Evolutionary conservation across 1,284 basidiomycete species (phyloP), one percentile per base, ranked within the genome.

Genomic region (Papiliotrema laurentii): DNA sequence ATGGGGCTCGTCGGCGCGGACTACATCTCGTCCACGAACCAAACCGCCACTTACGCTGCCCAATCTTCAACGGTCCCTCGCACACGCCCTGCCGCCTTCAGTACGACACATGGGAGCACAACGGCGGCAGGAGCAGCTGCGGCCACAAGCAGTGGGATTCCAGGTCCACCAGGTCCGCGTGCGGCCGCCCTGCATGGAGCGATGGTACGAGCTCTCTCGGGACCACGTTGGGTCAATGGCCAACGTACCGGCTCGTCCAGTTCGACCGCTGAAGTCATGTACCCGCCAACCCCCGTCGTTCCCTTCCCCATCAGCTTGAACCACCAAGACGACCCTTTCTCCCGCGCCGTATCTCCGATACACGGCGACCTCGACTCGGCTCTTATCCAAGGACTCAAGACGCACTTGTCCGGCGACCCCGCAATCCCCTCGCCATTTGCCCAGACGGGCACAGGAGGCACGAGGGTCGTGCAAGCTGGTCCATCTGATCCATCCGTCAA

Each of bases 331-430:
- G 64, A 67, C 50, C 64, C 64, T 1, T 67, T 67, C 50, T 55
- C 50, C n/a, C 38, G 64, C 25, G 61, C 64, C 5, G 64, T 67
- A 21, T 56, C 53, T 28, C 64, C 64, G 5, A 65, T 67, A 31
- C 49, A 44, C 18, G 40, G 40, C 18, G 27, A 47, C 34, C 30
- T 47, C 13, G 38, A 42, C 26, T 7, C 10, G 9, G 46, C 33
- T 22, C 28, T 30, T 18, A n/a, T n/a, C n/a, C n/a, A 37, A 5
- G 34, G 35, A 22, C n/a, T 44, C 27, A n/a, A 21, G 31, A 21
- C 36, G 33, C 18, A 2, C n/a, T n/a, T n/a, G n/a, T n/a, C n/a
- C n/a, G n/a, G n/a, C n/a, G n/a, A n/a, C n/a, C n/a, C n/a, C n/a
- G n/a, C n/a, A n/a, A n/a, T n/a, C n/a, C n/a, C n/a, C n/a, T n/a